Evolutionary conservation across 768 basidiomycete species (phyloP), one percentile per base, ranked within the genome.

Genomic region (Hericium coralloides): DNA sequence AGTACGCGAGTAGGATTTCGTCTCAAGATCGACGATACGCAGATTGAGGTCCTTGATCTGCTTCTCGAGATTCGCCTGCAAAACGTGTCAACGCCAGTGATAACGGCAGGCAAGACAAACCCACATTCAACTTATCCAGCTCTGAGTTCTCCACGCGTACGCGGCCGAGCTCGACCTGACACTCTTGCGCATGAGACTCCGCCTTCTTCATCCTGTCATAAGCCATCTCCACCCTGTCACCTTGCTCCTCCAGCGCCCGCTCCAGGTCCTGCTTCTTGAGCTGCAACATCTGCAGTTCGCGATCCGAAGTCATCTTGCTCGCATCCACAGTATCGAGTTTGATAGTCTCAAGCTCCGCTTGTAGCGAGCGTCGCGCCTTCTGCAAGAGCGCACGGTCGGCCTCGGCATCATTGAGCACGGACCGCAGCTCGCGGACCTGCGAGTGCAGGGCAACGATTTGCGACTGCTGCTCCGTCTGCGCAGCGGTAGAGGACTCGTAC

Each of bases 371-470:
- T 17, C 91, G 82, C 18, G 91, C 90, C 67, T 89, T 90, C 69
- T 89, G 89, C 50, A 92, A 74, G 57, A 90, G 76, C 8, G 82
- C 75, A 2, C 90, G 79, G 61, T 92, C 91, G 2, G 88, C 83
- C 66, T 93, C 92, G 4, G 89, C 89, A 58, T 93, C 92, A 64
- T 92, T 89, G 60, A 94, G 72, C 15, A 92, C 87, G 23, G 79
- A 73, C 8, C 90, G 84, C 26, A 94, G 76, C 64, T 93, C 89
- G 43, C 88, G 84, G 55, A 91, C 89, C 77, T 93, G 90, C 1
- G 88, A 89, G 64, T 92, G 88, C 15, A 92, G 76, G 2, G 85
- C 79, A 26, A 89, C 86, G 49, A 93, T 92, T 60, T 92, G 92
- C 0, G 84, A 74, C 66, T 92, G 90, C 62, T 92, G 92, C 62